phyloP scores from a whole-genome alignment of 129 eudicot genomes.

The Centaurea solstitialis region DNA sequence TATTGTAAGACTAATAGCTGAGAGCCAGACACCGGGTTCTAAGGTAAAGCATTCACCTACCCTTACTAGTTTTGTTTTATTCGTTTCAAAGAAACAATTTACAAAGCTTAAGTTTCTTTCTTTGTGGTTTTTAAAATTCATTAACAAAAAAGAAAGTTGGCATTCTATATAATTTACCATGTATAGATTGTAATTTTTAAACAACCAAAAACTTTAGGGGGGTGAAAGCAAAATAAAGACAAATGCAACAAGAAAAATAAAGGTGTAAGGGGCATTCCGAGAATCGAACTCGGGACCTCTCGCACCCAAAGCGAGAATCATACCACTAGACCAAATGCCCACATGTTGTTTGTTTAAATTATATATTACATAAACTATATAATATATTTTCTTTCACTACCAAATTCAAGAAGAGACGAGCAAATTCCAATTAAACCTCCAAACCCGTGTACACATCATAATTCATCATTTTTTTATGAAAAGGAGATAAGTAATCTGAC shows the following conservation, averaged over 20 bases:
- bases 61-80: no score
- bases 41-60: no score
- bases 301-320: slow-evolving; percentile 76
- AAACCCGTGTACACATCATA: no score
- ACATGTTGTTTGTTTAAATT: not conserved
- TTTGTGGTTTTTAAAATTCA: no score
- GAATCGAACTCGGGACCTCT: slow-evolving; percentile 71
- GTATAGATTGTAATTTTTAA: not conserved
- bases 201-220: not conserved
- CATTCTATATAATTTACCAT: not conserved
- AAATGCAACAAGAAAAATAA: not conserved
- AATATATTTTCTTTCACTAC: no score
- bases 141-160: not conserved
- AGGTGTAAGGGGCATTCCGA: slow-evolving; percentile 40
- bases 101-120: not conserved
- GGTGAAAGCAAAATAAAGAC: not conserved
- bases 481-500: no score
- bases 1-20: no score
- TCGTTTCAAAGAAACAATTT: not conserved
- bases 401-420: not conserved
- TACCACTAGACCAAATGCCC: slow-evolving; percentile 81
- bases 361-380: no score
- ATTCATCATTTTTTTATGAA: no score
- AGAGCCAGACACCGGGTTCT: no score
- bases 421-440: not conserved